Evolutionary conservation across 164 flowering plant species (phyloP), one percentile per base, ranked within the genome.

Genomic region (Magnolia changhungtana): DNA sequence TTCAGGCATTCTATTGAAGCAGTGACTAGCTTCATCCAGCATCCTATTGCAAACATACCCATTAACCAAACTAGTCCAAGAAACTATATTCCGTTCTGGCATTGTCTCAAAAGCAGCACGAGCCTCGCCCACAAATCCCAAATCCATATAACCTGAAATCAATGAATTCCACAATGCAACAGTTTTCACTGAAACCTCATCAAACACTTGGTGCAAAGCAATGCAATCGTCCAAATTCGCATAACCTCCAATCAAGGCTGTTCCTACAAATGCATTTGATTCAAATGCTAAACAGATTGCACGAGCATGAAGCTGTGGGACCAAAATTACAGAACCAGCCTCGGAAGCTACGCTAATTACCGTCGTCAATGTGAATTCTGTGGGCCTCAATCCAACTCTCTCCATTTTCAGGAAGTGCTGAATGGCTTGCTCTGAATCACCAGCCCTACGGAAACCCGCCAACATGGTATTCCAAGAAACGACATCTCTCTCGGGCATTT

Each of bases 401-500:
- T 72, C 74, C 89, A 90, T 84, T 76, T 80, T 75, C 20, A 84
- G 16, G 65, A 85, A 87, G 75, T 21, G 80, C 13, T 27, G 66
- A 74, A 78, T 70, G 1, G 83, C 79, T 7, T 71, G 75, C 13
- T 78, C 72, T 2, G 82, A 76, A 71, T 84, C 70, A 13, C 76
- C 78, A 20, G 37, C 63, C 61, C 84, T 79, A 50, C 82, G 84
- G 21, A 82, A 82, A 0, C 93, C 90, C 19, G 84, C 78, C 8
- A 90, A 66, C 80, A 86, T 76, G 63, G 87, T 75, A 76, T 90
- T 92, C 90, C 92, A 92, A 0, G 93, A 89, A 68, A 88, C 85
- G 3, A 80, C 80, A 55, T 89, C 90, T 86, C 81, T 88, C 0
- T 74, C 49, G 14, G 90, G 92, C 91, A 90, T 92, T 84, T 82